Evolutionary conservation across 495 filamentous ascomycete genomes (phyloP).

Genomic region (Aspergillus diversus): DNA sequence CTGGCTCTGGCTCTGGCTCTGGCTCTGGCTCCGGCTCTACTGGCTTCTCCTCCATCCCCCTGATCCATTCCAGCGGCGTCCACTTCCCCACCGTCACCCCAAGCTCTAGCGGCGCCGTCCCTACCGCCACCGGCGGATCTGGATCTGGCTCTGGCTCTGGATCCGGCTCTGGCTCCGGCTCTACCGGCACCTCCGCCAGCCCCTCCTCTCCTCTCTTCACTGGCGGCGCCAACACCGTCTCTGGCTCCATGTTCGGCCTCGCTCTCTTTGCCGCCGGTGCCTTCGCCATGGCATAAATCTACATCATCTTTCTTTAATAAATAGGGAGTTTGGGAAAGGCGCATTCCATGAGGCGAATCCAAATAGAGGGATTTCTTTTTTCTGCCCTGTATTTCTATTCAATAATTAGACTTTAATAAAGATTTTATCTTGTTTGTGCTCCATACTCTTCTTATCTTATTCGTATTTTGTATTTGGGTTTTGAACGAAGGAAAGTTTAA

Average conservation of each 20-base stretch:
- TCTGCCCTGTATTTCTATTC: no score
- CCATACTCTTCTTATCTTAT: no score
- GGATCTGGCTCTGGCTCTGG: constrained; percentile 25
- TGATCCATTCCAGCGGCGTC: constrained; percentile 8
- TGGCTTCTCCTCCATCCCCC: constrained; percentile 11
- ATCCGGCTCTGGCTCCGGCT: constrained; percentile 18
- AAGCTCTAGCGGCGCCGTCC: constrained; percentile 6
- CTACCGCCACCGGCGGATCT: constrained; percentile 8
- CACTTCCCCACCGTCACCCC: constrained; percentile 11
- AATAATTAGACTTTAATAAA: no score
- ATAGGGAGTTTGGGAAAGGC: no score
- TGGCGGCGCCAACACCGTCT: constrained; percentile 33
- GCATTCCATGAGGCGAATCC: no score
- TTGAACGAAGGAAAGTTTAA: no score
- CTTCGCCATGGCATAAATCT: constrained; percentile 26
- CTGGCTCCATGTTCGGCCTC: constrained; percentile 39
- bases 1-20: constrained; percentile 25
- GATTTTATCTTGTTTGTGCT: no score
- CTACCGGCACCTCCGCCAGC: constrained; percentile 14
- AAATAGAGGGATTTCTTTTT: no score
- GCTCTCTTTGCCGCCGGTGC: constrained; percentile 36
- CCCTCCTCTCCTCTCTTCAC: constrained; percentile 26
- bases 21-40: constrained; percentile 22
- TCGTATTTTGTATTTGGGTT: no score
- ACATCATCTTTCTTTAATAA: constrained; percentile 8